Percentiles rank a stretch among this genome's conserved stretches.
Conservation (phyloP, 768 basidiomycete species). For the Megacollybia marginata region DNA sequence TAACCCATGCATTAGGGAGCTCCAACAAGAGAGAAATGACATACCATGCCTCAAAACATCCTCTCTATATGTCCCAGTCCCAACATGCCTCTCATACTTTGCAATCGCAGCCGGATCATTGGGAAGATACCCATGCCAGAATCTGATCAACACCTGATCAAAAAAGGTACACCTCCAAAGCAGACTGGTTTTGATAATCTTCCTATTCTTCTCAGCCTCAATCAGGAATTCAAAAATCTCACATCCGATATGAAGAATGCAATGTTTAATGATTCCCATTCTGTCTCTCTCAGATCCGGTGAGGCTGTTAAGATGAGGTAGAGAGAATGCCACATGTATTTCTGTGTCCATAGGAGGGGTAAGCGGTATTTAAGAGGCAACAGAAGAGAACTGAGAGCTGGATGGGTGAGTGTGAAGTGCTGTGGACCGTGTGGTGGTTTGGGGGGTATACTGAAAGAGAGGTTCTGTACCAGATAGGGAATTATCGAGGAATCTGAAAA, state of each 20-base stretch:
- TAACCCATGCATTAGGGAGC: slow-evolving; percentile 7
- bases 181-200: too few species aligned
- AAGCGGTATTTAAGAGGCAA: too few species aligned
- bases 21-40: not conserved
- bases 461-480: too few species aligned
- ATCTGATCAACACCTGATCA: not conserved
- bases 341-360: too few species aligned
- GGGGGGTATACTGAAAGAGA: too few species aligned
- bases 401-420: too few species aligned
- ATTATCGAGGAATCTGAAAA: not conserved
- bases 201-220: not conserved
- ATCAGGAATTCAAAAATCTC: not conserved
- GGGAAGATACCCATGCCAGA: not conserved
- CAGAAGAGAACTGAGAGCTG: too few species aligned
- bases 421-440: too few species aligned
- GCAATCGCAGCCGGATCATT: not conserved
- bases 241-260: not conserved
- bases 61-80: not conserved
- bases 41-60: not conserved
- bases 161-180: not conserved
- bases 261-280: not conserved
- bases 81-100: not conserved
- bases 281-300: not conserved
- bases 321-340: too few species aligned
- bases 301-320: not conserved